Percentiles rank a stretch among this genome's conserved stretches.
phyloP scores from a whole-genome alignment of 2,329 filamentous ascomycete genomes.

The Phaeosphaeria sp. region DNA sequence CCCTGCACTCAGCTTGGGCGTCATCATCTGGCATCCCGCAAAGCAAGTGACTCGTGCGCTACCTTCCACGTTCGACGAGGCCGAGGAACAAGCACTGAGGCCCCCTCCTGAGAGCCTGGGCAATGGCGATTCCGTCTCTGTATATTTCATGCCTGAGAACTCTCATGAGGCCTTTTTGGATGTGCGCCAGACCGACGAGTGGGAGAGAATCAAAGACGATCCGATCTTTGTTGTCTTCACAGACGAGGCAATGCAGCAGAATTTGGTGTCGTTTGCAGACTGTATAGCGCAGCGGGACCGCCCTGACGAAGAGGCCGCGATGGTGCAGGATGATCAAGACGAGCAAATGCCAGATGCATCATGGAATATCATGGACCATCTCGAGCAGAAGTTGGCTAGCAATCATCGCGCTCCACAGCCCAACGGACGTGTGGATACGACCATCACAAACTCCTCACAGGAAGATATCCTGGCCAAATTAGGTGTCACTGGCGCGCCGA shows the following conservation, averaged over 20 bases:
- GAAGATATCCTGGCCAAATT: constrained; percentile 46
- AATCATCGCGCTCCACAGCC: constrained; percentile 19
- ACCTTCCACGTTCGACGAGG: constrained; percentile 52
- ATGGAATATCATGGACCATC: constrained; percentile 49
- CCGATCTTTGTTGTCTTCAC: constrained; percentile 58
- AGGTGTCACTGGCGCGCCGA: constrained; percentile 48
- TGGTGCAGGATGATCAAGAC: constrained; percentile 32
- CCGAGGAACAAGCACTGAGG: constrained; percentile 52
- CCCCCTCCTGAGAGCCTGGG: constrained; percentile 44
- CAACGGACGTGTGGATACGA: neutral
- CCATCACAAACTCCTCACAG: constrained; percentile 29
- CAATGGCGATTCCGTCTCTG: constrained; percentile 57
- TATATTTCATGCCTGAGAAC: constrained; percentile 55
- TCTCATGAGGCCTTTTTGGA: constrained; percentile 54
- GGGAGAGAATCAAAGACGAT: constrained; percentile 58
- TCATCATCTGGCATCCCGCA: constrained; percentile 55
- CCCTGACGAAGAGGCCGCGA: constrained; percentile 36
- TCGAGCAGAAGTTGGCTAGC: constrained; percentile 47
- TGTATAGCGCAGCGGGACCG: constrained; percentile 51
- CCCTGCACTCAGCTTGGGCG: constrained; percentile 53
- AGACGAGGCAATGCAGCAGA: constrained; percentile 44
- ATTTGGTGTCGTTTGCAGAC: constrained; percentile 52
- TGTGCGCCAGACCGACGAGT: constrained; percentile 58
- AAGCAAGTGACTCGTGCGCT: constrained; percentile 52
- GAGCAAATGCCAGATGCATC: constrained; percentile 43